Evolutionary conservation across 2,329 filamentous ascomycete species (phyloP), one percentile per base, ranked within the genome.

Genomic region (Aspergillus thermomutatus): DNA sequence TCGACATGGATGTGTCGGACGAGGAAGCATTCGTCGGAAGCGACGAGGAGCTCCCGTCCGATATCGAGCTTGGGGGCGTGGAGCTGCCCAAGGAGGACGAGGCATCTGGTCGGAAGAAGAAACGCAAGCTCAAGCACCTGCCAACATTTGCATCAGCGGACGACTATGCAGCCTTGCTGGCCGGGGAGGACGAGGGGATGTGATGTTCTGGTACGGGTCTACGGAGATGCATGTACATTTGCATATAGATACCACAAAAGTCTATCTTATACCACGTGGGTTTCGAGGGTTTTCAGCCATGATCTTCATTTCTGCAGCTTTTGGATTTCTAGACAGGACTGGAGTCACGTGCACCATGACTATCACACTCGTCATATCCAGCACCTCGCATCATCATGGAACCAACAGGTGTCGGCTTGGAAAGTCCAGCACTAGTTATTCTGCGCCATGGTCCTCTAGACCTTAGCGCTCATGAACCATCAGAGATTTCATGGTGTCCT

Each of bases 111-210:
- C 73, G 74, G 64, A 82, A 85, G 71, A 90, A 89, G 78, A 87
- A 84, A 78, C 91, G 88, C 82, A 91, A 91, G 79, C 81, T 97
- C 74, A 96, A 92, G 83, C 86, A 86, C 62, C 79, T 99, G 65
- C 94, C 94, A 6, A 95, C 87, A 37, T 99, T 99, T 79, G 94
- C 95, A 21, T 95, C 91, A 31, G 89, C 83, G 31, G 94, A 97
- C 54, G 94, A 97, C 72, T 99, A 97, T 74, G 93, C 92, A 17
- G 89, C 89, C 66, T 82, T 96, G 77, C 76, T 96, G 72, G 90
- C 82, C 3, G 83, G 85, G 61, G 90, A 94, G 52, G 86, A 87
- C 60, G 86, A 73, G 47, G 73, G 72, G 27, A 72, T 74, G 67
- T 75, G 65, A 64, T 28, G 11, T n/a, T 45, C 19, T 17, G 14